Base-by-base conservation (phyloP, 2,329 filamentous ascomycete genomes). In the Zasmidium cellare region DNA sequence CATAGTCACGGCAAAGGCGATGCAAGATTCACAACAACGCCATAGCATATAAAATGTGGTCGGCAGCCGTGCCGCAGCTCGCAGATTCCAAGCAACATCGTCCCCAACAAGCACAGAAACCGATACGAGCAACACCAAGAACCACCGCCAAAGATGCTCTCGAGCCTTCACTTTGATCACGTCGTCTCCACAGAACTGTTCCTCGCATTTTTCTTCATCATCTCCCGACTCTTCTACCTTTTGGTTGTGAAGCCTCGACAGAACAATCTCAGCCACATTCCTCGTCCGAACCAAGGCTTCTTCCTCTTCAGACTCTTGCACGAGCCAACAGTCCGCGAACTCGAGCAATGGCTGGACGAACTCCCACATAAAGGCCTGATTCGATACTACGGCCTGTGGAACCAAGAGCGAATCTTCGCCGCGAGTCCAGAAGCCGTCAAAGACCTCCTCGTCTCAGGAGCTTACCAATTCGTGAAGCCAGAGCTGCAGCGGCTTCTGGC, bases 331-430 rank as follows among this genome's bases (percentile, higher is more conserved):
- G 52, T 58, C 11, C 31, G 19, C 2, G 58, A 58, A 44, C 50
- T 61, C 20, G 58, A 58, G 46, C 46, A 46, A n/a, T 61, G 58
- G 58, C 44, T 58, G 18, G 58, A 61, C 47, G 55, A 41, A 2
- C 22, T 61, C 18, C 51, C 58, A 6, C 46, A 60, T 47, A 35
- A 55, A 16, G 58, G 58, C 22, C 47, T 61, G 18, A 61, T 61
- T 20, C 58, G 58, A 2, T 61, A 58, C 25, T 57, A 55, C 41
- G 58, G 58, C n/a, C 51, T 55, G 0, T 61, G 55, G 55, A 61
- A 61, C 45, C 31, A 57, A 38, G 50, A 61, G 23, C 50, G 58
- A 12, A 23, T 61, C 14, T 56, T 58, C 44, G 55, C 48, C 5
- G 52, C 52, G 2, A 47, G 50, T n/a, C 55, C 58, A 3, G 52